phyloP scores from a whole-genome alignment of 2,329 filamentous ascomycete species.

The Aureobasidium sp. region DNA sequence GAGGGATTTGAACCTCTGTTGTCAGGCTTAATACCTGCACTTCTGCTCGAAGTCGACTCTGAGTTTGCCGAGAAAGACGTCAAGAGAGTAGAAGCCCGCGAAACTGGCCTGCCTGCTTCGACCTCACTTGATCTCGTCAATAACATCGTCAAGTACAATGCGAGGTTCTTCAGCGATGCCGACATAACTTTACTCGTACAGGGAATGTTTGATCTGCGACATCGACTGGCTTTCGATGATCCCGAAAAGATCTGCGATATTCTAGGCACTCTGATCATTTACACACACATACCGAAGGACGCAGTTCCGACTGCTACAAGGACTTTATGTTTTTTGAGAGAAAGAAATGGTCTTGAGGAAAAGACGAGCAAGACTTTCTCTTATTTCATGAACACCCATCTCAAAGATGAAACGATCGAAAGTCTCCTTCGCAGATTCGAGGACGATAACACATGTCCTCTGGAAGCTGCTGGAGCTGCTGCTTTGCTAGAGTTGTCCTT shows the following conservation, averaged over 20 bases:
- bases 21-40: neutral
- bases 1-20: slow-evolving; percentile 12
- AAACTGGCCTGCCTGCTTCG: neutral
- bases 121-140: slow-evolving; percentile 6
- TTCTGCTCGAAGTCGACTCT: neutral
- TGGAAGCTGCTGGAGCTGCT: slow-evolving; percentile 3
- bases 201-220: neutral
- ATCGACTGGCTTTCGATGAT: neutral
- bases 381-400: slow-evolving; percentile 16
- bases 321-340: slow-evolving; percentile 2
- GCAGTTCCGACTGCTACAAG: neutral
- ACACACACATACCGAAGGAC: slow-evolving; percentile 3
- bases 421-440: slow-evolving; percentile 12
- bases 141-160: slow-evolving; percentile 13
- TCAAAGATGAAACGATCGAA: slow-evolving; percentile 15
- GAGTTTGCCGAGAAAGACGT: neutral
- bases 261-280: slow-evolving; percentile 8
- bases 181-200: slow-evolving; percentile 1
- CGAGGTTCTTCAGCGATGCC: slow-evolving; percentile 5
- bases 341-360: neutral
- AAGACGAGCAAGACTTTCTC: slow-evolving; percentile 17
- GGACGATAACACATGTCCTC: neutral
- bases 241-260: slow-evolving; percentile 4
- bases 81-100: neutral
- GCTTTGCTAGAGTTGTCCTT: neutral